Evolutionary conservation across 2,329 filamentous ascomycete genomes (phyloP), one percentile per base, ranked within the genome.

Genomic region (Raffaelea albimanens): DNA sequence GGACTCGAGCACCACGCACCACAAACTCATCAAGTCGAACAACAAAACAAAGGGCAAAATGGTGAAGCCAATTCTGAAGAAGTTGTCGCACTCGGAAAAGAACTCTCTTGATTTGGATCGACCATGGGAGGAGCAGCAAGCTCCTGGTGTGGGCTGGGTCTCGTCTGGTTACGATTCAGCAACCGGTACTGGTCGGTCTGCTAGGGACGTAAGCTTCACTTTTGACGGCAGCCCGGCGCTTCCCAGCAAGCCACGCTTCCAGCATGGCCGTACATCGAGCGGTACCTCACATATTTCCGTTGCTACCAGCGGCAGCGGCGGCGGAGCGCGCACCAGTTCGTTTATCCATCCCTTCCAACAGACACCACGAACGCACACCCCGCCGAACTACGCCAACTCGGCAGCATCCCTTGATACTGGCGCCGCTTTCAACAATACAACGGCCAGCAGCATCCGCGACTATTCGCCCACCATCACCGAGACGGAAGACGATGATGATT

Each of bases 321-420:
- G 75, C 54, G 69, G 53, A 10, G 47, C 64, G 46, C 68, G 73
- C 49, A 66, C 65, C 49, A 68, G 68, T 49, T 59, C 68, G 29
- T 82, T 83, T 57, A 70, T 82, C 19, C 80, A 83, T 57, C 79
- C 80, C 22, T 82, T 81, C 54, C 77, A 82, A 58, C 80, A 82
- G 63, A 80, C 69, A 9, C 80, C 80, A 29, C 71, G 76, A 38
- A 76, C 76, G 1, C 74, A 76, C 41, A 80, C 78, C 50, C 76
- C 78, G 44, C 76, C 78, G 51, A 73, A 75, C 21, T 80, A 79
- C 59, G 71, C 75, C 53, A 76, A 75, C 59, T 78, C 76, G 8
- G 62, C 75, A 40, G 67, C 71, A 16, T 76, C 73, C 2, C 65
- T 78, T 45, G 73, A 73, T 44, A 71, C 63, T 50, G 56, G 57